A percentile compares a stretch with the other conserved stretches of the same genome.
These are phyloP conservation scores for Penicillium waksmanii DNA, from an alignment of 495 filamentous ascomycete species.

Conservation along the genomic window DNA sequence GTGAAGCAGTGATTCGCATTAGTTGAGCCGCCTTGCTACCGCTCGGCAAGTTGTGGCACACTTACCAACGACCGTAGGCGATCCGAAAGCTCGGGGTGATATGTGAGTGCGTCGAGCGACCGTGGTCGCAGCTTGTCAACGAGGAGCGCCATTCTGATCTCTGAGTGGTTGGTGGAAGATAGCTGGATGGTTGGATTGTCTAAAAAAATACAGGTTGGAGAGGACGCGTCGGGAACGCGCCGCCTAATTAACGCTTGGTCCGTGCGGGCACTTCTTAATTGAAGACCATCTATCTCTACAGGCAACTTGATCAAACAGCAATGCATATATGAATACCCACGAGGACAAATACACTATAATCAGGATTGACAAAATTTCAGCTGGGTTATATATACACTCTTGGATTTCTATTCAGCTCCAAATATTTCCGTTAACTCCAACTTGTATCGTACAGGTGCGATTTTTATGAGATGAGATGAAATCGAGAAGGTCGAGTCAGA, in stretches of 20 bases:
- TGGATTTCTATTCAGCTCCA: neutral
- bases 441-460: slow-evolving; percentile 28
- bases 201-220: slow-evolving; percentile 21
- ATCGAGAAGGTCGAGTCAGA: neutral
- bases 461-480: slow-evolving; percentile 26
- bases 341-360: neutral
- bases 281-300: too few species aligned
- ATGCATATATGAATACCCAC: neutral
- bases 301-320: neutral
- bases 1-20: slow-evolving; percentile 2
- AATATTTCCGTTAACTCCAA: slow-evolving; percentile 8
- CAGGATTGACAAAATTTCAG: neutral
- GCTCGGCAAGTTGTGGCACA: neutral
- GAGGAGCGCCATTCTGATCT: slow-evolving; percentile 68
- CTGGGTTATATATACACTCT: neutral
- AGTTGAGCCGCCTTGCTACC: neutral
- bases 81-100: slow-evolving; percentile 86
- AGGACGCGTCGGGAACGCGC: slow-evolving; percentile 45
- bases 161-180: neutral
- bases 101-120: slow-evolving; percentile 81
- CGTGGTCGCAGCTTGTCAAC: slow-evolving; percentile 96
- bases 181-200: slow-evolving; percentile 8
- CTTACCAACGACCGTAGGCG: slow-evolving; percentile 85
- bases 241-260: slow-evolving; percentile 48
- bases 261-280: slow-evolving; percentile 38